Conservation (phyloP, 148 eudicot genomes). For the Dianthus caryophyllus region DNA sequence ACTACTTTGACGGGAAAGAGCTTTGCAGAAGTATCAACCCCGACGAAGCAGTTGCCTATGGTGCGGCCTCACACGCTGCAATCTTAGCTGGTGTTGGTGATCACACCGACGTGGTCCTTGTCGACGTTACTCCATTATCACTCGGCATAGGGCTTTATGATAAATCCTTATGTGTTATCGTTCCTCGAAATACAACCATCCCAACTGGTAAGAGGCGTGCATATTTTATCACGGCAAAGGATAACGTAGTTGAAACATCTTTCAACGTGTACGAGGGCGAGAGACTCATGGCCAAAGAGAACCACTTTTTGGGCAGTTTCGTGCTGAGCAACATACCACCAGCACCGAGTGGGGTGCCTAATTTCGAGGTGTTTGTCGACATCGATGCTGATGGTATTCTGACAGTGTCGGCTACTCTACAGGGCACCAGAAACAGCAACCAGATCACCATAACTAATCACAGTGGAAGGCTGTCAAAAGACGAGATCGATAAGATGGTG, state of each 20-base stretch:
- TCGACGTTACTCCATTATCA: slow-evolving; percentile 16
- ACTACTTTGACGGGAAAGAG: slow-evolving; percentile 14
- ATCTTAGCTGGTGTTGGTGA: not conserved
- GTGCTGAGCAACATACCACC: not conserved
- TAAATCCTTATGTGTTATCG: not conserved
- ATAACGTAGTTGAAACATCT: too few relatives aligned
- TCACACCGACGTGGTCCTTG: not conserved
- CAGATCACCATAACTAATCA: slow-evolving; percentile 10
- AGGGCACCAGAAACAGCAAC: not conserved
- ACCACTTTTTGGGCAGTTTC: slow-evolving; percentile 1
- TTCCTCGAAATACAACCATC: slow-evolving; percentile 2
- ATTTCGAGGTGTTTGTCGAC: not conserved
- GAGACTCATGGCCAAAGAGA: not conserved
- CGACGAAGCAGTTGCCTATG: slow-evolving; percentile 17
- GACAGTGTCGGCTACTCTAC: not conserved
- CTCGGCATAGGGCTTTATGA: slow-evolving; percentile 4
- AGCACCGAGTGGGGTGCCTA: not conserved
- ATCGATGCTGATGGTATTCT: slow-evolving; percentile 2
- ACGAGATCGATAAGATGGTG: slow-evolving; percentile 7
- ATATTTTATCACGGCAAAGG: too few relatives aligned
- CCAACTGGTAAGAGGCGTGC: not conserved
- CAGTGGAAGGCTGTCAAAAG: not conserved
- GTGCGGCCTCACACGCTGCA: slow-evolving; percentile 20
- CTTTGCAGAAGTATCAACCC: slow-evolving; percentile 17
- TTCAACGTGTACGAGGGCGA: slow-evolving; percentile 11